Conservation (phyloP, 352 stramenopile genomes). For the Globisporangium paddicum region DNA sequence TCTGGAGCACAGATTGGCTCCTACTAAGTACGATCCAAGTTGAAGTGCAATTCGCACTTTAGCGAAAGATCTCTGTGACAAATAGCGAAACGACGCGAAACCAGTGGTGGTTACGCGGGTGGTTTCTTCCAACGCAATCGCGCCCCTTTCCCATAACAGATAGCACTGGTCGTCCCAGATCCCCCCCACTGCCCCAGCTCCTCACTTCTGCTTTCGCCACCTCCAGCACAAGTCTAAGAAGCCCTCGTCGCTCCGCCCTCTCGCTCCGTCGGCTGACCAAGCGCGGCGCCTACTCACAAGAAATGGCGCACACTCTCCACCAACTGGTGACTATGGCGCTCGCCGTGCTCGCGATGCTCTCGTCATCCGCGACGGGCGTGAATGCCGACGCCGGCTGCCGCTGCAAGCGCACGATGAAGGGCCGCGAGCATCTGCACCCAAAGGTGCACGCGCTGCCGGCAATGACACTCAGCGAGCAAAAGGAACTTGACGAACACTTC, state of each 20-base stretch:
- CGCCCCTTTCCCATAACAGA: background rate
- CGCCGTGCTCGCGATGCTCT: constrained; percentile 6
- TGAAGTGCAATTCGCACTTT: background rate
- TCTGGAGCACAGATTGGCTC: background rate
- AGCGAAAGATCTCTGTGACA: background rate
- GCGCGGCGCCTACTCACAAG: background rate
- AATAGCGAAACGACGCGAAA: background rate
- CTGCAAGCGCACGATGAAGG: constrained; percentile 73
- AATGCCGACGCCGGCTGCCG: constrained; percentile 22
- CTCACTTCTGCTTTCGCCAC: constrained; percentile 3
- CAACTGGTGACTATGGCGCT: background rate
- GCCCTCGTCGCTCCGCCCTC: background rate
- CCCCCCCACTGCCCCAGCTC: too few species aligned
- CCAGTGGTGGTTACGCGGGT: background rate
- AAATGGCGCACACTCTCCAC: constrained; percentile 1
- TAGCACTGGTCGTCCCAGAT: too few species aligned
- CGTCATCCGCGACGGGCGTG: constrained; percentile 7
- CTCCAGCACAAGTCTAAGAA: background rate
- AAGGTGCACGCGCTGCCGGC: constrained; percentile 32
- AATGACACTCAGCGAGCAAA: constrained; percentile 31
- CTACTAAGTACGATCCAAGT: background rate
- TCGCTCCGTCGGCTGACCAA: background rate
- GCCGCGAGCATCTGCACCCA: constrained; percentile 62
- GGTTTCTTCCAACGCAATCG: background rate
- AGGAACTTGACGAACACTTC: constrained; percentile 30